A percentile compares a stretch with the other conserved stretches of the same genome.
These are phyloP conservation scores for Fusarium neocosmosporiellum DNA, from an alignment of 2,329 filamentous ascomycete genomes.

Conservation along the genomic window DNA sequence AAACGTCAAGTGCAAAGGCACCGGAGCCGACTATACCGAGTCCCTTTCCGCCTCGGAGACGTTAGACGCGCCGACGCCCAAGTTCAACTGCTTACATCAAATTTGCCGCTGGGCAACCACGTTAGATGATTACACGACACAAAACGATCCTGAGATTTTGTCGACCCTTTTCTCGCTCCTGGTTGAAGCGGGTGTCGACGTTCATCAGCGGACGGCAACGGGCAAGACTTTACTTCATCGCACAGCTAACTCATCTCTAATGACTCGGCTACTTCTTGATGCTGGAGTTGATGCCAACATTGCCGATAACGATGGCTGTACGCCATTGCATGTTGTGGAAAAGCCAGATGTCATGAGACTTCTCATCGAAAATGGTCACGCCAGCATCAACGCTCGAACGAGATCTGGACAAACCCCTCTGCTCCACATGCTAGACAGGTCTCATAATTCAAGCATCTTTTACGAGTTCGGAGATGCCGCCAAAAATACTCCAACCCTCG, in stretches of 20 bases:
- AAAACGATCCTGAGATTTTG: neutral
- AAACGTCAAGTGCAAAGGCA: constrained; percentile 22
- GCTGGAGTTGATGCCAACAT: constrained; percentile 37
- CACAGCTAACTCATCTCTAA: constrained; percentile 1
- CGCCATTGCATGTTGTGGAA: constrained; percentile 29
- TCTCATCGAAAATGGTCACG: constrained; percentile 41
- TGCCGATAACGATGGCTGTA: constrained; percentile 2
- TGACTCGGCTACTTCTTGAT: constrained; percentile 35
- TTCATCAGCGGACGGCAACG: constrained; percentile 23
- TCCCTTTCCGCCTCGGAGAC: neutral
- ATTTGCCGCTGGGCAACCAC: constrained; percentile 2
- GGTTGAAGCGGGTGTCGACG: constrained; percentile 34
- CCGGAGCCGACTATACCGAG: neutral
- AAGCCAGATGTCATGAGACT: constrained; percentile 18
- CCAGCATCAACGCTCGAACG: constrained; percentile 32
- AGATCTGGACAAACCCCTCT: constrained; percentile 37
- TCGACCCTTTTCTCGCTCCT: constrained; percentile 28
- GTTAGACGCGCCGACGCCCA: neutral
- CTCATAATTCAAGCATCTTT: neutral
- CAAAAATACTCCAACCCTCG: neutral
- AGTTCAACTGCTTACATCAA: constrained; percentile 19
- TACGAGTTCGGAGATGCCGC: neutral
- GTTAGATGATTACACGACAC: neutral
- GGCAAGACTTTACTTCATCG: constrained; percentile 28
- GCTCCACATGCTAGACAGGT: constrained; percentile 3